Base-by-base conservation (phyloP, 176 grass and related monocot genomes). In the Phragmites australis region DNA sequence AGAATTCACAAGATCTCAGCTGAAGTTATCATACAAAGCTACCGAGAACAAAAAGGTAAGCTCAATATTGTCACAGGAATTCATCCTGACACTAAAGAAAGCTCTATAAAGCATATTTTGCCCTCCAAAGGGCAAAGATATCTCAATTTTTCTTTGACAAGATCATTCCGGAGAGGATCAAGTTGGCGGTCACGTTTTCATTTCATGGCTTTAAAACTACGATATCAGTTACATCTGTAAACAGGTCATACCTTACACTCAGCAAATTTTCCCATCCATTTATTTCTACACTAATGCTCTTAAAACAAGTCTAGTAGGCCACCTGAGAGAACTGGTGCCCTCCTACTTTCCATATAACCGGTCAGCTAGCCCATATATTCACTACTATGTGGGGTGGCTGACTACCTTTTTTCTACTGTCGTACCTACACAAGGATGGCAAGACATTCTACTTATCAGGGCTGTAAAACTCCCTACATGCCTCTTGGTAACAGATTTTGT, bases 401-500 rank as follows among this genome's bases (percentile, higher is more conserved):
- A 2, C 68, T 32, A 71, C 7, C 26, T 39, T 44, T 44, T 3
- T 29, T 31, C 21, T 21, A 68, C 4, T 42, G 30, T 39, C 17
- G n/a, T 19, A 62, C 32, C 8, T 48, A 47, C 17, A 83, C 48
- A 83, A 40, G 37, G 9, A 64, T 46, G 48, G 7, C 5, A 46
- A 70, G 2, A 57, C 0, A 58, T 49, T 39, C 43, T 49, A 30
- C 22, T n/a, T 69, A 42, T 60, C 4, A 84, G 10, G 53, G n/a
- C 25, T 40, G 8, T 44, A 54, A 5, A 27, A 32, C 51, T 77
- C 11, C 9, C 12, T 68, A 59, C 8, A 76, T 59, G 34, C 30
- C 68, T 85, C 64, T 41, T 48, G n/a, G 30, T 49, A 85, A 17
- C 16, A 44, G 5, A 53, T 65, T 25, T 78, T 6, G 47, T 6